Percentiles rank a stretch among this genome's conserved stretches.
Conservation (phyloP, 192 early-diverging fungal species). For the Backusella psychrophila region DNA sequence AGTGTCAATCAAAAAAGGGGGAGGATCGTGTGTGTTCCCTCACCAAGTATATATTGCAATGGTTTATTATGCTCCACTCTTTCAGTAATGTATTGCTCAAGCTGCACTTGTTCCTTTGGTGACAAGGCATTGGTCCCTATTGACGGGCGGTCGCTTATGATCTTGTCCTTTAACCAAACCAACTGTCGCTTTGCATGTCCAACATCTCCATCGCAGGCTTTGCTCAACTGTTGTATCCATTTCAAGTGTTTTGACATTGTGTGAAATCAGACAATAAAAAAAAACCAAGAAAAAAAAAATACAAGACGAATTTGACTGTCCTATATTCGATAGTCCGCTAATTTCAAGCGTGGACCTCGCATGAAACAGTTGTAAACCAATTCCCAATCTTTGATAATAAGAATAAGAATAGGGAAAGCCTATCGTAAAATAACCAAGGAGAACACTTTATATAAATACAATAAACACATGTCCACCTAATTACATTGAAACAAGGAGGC, state of each 20-base stretch:
- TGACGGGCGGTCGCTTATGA: neutral
- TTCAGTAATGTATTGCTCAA: slow-evolving; percentile 48
- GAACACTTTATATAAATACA: neutral
- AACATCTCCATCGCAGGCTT: slow-evolving; percentile 16
- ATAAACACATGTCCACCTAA: neutral
- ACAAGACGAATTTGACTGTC: neutral
- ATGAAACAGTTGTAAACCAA: too few species aligned
- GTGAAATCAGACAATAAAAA: neutral
- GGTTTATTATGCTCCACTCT: slow-evolving; percentile 70
- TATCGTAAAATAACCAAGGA: neutral
- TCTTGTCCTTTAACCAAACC: slow-evolving; percentile 28
- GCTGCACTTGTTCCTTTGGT: slow-evolving; percentile 24
- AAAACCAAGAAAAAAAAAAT: neutral
- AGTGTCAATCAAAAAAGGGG: neutral
- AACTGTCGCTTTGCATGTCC: slow-evolving; percentile 22
- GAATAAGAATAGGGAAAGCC: too few species aligned
- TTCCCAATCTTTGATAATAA: too few species aligned
- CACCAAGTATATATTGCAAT: slow-evolving; percentile 87
- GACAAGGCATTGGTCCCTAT: slow-evolving; percentile 2
- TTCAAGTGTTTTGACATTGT: neutral
- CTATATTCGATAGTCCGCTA: neutral
- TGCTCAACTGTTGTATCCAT: slow-evolving; percentile 14
- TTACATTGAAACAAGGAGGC: neutral
- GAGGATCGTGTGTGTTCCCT: neutral
- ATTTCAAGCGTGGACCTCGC: neutral